Evolutionary conservation across 352 stramenopile species (phyloP).

Genomic region (Pythium chondricola): DNA sequence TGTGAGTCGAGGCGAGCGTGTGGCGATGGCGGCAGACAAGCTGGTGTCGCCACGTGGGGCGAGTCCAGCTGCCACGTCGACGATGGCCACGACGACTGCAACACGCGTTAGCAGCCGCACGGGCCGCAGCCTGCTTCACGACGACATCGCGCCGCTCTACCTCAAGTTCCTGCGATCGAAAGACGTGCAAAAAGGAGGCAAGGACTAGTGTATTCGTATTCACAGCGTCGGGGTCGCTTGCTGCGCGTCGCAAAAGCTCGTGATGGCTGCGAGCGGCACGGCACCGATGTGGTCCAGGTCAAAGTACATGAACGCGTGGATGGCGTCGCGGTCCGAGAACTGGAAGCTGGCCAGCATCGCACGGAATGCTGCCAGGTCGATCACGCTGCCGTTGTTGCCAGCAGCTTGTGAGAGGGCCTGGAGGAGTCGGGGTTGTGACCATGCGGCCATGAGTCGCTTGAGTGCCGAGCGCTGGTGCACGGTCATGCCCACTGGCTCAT

Average conservation of each 20-base stretch:
- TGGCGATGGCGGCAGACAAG: constrained; percentile 3
- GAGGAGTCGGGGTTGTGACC: constrained; percentile 14
- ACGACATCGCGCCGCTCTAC: constrained; percentile 67
- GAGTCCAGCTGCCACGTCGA: background rate
- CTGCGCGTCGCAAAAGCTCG: constrained; percentile 30
- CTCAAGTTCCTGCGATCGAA: constrained; percentile 69
- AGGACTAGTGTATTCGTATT: constrained; percentile 1
- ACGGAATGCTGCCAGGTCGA: constrained; percentile 50
- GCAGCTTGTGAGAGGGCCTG: constrained; percentile 1
- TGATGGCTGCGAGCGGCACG: constrained; percentile 32
- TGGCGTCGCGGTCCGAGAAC: constrained; percentile 39
- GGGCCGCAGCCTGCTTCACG: constrained; percentile 51
- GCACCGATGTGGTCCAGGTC: constrained; percentile 57
- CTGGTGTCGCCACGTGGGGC: constrained; percentile 4
- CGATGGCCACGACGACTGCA: background rate
- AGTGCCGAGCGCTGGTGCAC: constrained; percentile 59
- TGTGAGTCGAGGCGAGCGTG: background rate
- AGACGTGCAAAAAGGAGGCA: constrained; percentile 44
- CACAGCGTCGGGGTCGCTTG: constrained; percentile 1
- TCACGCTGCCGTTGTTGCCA: constrained; percentile 15
- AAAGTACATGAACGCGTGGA: constrained; percentile 80
- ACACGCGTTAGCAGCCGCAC: background rate
- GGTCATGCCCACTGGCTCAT: constrained; percentile 49
- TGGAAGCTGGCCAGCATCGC: constrained; percentile 12
- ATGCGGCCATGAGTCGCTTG: constrained; percentile 26